Evolutionary conservation across 2,329 filamentous ascomycete species (phyloP).

Genomic region (Lithohypha guttulata): DNA sequence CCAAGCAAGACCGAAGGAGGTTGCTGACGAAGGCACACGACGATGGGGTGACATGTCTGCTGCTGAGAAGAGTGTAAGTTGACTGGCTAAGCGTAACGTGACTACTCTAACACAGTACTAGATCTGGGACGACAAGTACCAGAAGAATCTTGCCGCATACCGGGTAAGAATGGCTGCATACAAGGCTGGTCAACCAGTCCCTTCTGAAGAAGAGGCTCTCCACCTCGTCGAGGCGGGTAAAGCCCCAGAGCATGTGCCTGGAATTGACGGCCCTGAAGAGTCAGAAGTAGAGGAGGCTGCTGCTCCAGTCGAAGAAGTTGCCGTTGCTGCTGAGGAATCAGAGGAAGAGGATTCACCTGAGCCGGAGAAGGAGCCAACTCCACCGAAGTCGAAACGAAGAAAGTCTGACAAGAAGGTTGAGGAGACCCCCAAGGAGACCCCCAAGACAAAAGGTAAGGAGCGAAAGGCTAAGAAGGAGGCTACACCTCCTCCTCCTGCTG

Average conservation of each 20-base stretch:
- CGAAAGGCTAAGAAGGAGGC: conserved; percentile 38
- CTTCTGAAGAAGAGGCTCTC: conserved; percentile 34
- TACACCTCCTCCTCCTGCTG: conserved; percentile 13
- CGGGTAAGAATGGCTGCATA: conserved; percentile 46
- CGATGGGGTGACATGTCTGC: conserved; percentile 72
- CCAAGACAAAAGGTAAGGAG: conserved; percentile 26
- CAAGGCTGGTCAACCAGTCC: conserved; percentile 39
- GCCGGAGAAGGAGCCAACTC: conserved; percentile 32
- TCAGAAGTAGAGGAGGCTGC: conserved; percentile 26
- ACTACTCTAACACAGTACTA: conserved; percentile 19
- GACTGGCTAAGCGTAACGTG: neutral
- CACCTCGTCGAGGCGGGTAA: conserved; percentile 33
- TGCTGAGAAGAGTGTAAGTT: conserved; percentile 56
- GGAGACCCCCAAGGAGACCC: conserved; percentile 29
- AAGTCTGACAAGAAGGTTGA: conserved; percentile 30
- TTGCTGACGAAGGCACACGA: conserved; percentile 75
- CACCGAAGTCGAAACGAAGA: conserved; percentile 34
- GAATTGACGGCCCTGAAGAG: conserved; percentile 24
- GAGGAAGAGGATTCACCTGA: conserved; percentile 28
- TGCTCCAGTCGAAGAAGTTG: conserved; percentile 27
- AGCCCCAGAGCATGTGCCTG: conserved; percentile 16
- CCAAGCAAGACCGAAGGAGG: conserved; percentile 71
- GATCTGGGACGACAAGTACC: conserved; percentile 49
- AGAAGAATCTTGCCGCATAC: conserved; percentile 46
- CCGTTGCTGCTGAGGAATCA: conserved; percentile 25